Base-by-base conservation (phyloP, 2,329 filamentous ascomycete species). In the Cercospora sojina region DNA sequence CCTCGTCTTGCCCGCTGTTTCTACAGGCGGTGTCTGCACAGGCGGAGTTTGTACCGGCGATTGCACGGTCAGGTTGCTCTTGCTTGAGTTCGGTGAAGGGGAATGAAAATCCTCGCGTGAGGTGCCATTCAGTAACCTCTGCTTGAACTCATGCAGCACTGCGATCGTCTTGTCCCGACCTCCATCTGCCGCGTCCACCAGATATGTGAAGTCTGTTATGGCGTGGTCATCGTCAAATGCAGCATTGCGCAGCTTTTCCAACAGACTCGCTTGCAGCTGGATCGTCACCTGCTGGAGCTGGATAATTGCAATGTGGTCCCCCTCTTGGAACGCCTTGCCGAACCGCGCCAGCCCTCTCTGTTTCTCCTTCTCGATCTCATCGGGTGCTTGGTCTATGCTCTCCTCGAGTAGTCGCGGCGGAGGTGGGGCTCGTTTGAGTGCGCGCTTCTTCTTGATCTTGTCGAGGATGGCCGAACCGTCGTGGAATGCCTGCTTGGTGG, bases 331-430 rank as follows among this genome's bases (percentile, higher is more conserved):
- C 8, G 69, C 71, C 49, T 70, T 68, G 6, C 75, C 76, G 31
- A 76, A 76, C 4, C 74, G 67, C 13, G 65, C 64, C 32, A 76
- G 59, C 13, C 75, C 76, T n/a, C 72, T 64, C 58, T 73, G 67
- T 68, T 73, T 73, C 67, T 77, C 76, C 25, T 65, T 69, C 67
- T 77, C 74, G 58, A 77, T 77, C 69, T 76, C 76, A 20, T 73
- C 69, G 1, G 74, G 72, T 8, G 75, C 76, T 47, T 74, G 69
- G 49, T 72, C 70, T 25, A 77, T 73, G 16, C 70, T 74, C 29
- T 75, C 73, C 56, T 77, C 75, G 35, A 76, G 73, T 16, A 68
- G 62, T 64, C 69, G 71, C 13, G 74, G 71, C 29, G 75, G 75
- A 9, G 74, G 74, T 10, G 73, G 72, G 18, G 74, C 74, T 32